Evolutionary conservation across 148 eudicot genomes (phyloP).

Genomic region (Fagopyrum homotropicum): DNA sequence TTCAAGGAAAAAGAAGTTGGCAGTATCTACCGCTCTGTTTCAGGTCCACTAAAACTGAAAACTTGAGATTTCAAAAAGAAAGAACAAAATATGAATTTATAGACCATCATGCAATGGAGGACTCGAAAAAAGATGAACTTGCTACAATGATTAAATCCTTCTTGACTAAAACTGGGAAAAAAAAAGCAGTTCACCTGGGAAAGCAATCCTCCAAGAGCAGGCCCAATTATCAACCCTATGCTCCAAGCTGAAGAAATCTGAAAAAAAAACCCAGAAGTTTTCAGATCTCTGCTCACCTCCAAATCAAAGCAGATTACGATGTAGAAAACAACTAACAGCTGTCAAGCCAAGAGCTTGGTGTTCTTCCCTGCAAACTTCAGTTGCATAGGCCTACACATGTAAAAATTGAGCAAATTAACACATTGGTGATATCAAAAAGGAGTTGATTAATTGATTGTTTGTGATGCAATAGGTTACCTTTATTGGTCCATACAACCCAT

Average conservation of each 20-base stretch:
- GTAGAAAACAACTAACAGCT: slow-evolving; percentile 34
- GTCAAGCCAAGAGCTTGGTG: slow-evolving; percentile 71
- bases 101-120: neutral
- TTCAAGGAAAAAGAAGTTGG: too few relatives aligned
- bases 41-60: too few relatives aligned
- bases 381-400: slow-evolving; percentile 59
- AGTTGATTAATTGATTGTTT: neutral
- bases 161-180: neutral
- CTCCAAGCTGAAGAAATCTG: slow-evolving; percentile 85
- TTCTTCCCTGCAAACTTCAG: slow-evolving; percentile 63
- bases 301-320: neutral
- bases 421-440: neutral
- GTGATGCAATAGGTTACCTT: slow-evolving; percentile 36
- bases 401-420: neutral
- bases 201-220: slow-evolving; percentile 90
- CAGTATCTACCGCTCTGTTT: too few relatives aligned
- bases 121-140: neutral
- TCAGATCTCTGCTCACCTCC: neutral
- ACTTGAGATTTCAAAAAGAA: too few relatives aligned
- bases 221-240: slow-evolving; percentile 82
- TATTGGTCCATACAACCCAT: slow-evolving; percentile 79
- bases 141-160: neutral
- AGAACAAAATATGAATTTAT: too few relatives aligned
- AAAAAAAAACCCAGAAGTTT: neutral
- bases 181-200: slow-evolving; percentile 57